Evolutionary conservation across 495 filamentous ascomycete genomes (phyloP).

Genomic region (Neurospora sp.): DNA sequence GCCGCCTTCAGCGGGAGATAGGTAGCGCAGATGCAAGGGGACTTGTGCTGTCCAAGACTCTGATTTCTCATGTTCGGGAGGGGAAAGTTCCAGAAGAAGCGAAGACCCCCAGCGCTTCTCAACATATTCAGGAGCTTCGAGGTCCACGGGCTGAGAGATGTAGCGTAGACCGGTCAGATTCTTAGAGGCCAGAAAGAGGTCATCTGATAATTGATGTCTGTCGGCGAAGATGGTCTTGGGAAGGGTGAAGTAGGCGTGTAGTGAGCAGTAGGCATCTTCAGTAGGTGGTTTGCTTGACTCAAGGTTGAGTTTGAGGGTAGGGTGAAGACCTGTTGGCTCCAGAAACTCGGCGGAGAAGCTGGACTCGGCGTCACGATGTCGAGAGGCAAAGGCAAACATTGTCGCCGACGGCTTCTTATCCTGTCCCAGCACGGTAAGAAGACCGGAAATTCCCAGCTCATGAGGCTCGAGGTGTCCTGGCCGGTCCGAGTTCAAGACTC

Average conservation of each 20-base stretch:
- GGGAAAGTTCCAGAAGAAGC: conserved; percentile 65
- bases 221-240: conserved; percentile 80
- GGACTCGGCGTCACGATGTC: conserved; percentile 54
- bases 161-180: conserved; percentile 59
- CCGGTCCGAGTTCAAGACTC: conserved; percentile 61
- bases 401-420: conserved; percentile 57
- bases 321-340: conserved; percentile 76
- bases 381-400: conserved; percentile 82
- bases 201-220: conserved; percentile 51
- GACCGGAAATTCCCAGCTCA: conserved; percentile 68
- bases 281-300: conserved; percentile 29
- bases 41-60: conserved; percentile 61
- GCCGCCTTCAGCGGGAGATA: conserved; percentile 46
- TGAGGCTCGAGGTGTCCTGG: conserved; percentile 50
- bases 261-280: conserved; percentile 45
- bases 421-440: conserved; percentile 69
- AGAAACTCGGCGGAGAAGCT: conserved; percentile 46
- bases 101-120: conserved; percentile 69
- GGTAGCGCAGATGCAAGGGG: conserved; percentile 82
- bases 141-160: conserved; percentile 72
- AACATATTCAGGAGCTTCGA: conserved; percentile 84
- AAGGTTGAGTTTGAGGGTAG: conserved; percentile 56
- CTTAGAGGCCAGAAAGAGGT: conserved; percentile 47
- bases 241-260: conserved; percentile 79
- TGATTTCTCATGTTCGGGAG: conserved; percentile 26